Conservation (phyloP, 2,329 filamentous ascomycete genomes). For the Erysiphe pulchra region DNA sequence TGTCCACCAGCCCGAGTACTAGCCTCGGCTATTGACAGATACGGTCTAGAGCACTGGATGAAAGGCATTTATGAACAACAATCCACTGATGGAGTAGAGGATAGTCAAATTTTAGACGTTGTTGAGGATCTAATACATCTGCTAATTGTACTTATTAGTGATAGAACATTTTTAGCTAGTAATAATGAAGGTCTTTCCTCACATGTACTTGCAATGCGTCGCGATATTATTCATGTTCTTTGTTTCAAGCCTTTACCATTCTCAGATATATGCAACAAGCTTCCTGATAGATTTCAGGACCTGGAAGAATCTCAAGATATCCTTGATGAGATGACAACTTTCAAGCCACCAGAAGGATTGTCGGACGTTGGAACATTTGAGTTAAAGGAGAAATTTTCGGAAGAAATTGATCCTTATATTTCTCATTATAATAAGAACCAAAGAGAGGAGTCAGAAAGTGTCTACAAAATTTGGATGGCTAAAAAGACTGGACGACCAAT, state of each 20-base stretch:
- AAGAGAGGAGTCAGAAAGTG: constrained; percentile 75
- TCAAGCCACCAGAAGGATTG: constrained; percentile 71
- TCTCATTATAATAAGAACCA: constrained; percentile 95
- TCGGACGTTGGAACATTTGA: constrained; percentile 89
- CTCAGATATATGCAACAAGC: constrained; percentile 64
- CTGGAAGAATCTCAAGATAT: constrained; percentile 69
- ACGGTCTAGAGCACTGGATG: constrained; percentile 70
- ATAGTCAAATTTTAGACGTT: constrained; percentile 69
- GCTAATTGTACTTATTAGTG: constrained; percentile 70
- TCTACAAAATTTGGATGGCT: constrained; percentile 67
- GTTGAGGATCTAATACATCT: constrained; percentile 91
- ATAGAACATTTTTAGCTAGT: constrained; percentile 56
- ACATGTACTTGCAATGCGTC: constrained; percentile 46
- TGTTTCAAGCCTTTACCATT: constrained; percentile 94
- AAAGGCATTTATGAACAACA: constrained; percentile 54
- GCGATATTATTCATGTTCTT: constrained; percentile 77
- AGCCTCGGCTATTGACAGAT: constrained; percentile 75
- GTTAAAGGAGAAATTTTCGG: constrained; percentile 61
- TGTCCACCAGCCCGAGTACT: constrained; percentile 65
- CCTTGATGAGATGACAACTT: constrained; percentile 67
- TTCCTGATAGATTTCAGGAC: constrained; percentile 76
- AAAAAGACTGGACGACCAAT: constrained; percentile 60
- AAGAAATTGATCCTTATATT: constrained; percentile 83
- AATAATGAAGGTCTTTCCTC: constrained; percentile 37
- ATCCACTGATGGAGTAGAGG: constrained; percentile 45